Evolutionary conservation across 176 grass and related monocot species (phyloP), one percentile per base, ranked within the genome.

Genomic region (Oryza coarctata): DNA sequence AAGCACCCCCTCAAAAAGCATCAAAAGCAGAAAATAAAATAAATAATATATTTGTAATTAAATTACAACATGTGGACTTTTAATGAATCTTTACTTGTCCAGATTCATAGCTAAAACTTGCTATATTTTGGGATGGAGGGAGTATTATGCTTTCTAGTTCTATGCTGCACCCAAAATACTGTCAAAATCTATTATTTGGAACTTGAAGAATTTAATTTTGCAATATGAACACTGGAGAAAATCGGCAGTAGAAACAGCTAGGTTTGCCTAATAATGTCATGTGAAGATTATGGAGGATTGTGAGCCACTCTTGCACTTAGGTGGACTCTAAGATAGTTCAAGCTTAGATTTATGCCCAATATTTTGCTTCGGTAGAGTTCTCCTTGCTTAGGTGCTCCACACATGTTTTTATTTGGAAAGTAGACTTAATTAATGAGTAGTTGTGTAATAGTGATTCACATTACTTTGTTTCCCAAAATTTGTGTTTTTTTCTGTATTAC

Each of bases 391-490:
- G 45, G n/a, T 79, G 30, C 32, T 17, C 10, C 44, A 76, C 13
- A 13, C 76, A 71, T 85, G 25, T 71, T 76, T 76, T 74, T 0
- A 30, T 89, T 89, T 80, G 13, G 49, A 23, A n/a, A 75, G 12
- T 82, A 69, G 41, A 81, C 40, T 76, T 30, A 76, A 50, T 18
- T 64, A 65, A 72, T 7, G 11, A 58, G 33, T 73, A 25, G 29
- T 79, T 79, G 17, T 55, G 50, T 55, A 22, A 62, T 73, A 49
- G 18, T 79, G 34, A 15, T 79, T 45, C 12, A 4, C 28, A 34
- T 81, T 63, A 20, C 49, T 33, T 27, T 85, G 26, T 76, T 55
- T 63, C 17, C 23, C 65, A 55, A 72, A 82, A 26, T 17, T 52
- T 61, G 30, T 23, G 49, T 39, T 68, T 62, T 62, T 77, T 34